Conservation (phyloP, 495 filamentous ascomycete genomes). For the Chlorociboria aeruginascens region DNA sequence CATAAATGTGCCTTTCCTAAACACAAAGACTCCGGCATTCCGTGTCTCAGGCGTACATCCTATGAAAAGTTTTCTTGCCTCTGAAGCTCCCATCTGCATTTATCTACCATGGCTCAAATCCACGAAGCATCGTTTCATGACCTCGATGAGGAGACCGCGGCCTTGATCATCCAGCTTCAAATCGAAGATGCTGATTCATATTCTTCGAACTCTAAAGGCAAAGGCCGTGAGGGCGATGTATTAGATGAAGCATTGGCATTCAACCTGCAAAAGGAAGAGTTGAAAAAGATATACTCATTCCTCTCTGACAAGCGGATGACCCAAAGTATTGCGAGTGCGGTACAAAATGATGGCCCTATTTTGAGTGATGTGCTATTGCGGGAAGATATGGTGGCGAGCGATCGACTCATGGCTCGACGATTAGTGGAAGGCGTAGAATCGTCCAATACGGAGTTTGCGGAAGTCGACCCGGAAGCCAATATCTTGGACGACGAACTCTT, state of each 20-base stretch:
- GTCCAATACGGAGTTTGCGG: not conserved
- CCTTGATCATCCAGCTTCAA: slow-evolving; percentile 18
- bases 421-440: slow-evolving; percentile 3
- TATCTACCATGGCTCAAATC: no score
- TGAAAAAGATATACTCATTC: slow-evolving; percentile 9
- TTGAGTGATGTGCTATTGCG: slow-evolving; percentile 11
- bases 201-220: slow-evolving; percentile 5
- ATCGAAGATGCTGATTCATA: slow-evolving; percentile 19
- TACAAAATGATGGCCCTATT: slow-evolving; percentile 19
- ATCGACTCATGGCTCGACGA: slow-evolving; percentile 15
- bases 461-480: not conserved
- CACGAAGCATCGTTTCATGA: no score
- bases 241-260: slow-evolving; percentile 23
- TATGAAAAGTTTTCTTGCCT: no score
- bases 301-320: slow-evolving; percentile 21
- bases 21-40: no score
- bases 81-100: no score
- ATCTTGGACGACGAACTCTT: slow-evolving; percentile 13
- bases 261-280: slow-evolving; percentile 19
- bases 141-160: slow-evolving; percentile 1
- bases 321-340: slow-evolving; percentile 22
- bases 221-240: slow-evolving; percentile 15
- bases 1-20: no score
- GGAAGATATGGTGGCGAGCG: slow-evolving; percentile 15
- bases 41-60: no score